Evolutionary conservation across 306 rosid genomes (phyloP).

Genomic region (Malus domestica): ASM211411v1 NC_041793.1:33333501-33334000

Average conservation of each 20-base stretch:
- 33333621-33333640: not conserved
- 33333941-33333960: too few species aligned
- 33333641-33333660: not conserved
- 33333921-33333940: too few species aligned
- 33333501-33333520: not conserved
- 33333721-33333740: slow-evolving; percentile 24
- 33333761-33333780: not conserved
- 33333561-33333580: too few species aligned
- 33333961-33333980: too few species aligned
- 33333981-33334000: too few species aligned
- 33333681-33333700: slow-evolving; percentile 25
- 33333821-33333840: not conserved
- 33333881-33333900: too few species aligned
- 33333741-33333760: slow-evolving; percentile 24
- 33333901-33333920: too few species aligned
- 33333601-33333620: not conserved
- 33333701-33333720: slow-evolving; percentile 31
- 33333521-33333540: too few species aligned
- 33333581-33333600: not conserved
- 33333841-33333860: not conserved
- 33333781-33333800: too few species aligned
- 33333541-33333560: too few species aligned
- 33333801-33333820: too few species aligned
- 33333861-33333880: not conserved
- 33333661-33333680: slow-evolving; percentile 25